These are phyloP conservation scores for Ophiosphaerella herpotricha DNA, from an alignment of 2,329 filamentous ascomycete species.

Conservation along the genomic window DNA sequence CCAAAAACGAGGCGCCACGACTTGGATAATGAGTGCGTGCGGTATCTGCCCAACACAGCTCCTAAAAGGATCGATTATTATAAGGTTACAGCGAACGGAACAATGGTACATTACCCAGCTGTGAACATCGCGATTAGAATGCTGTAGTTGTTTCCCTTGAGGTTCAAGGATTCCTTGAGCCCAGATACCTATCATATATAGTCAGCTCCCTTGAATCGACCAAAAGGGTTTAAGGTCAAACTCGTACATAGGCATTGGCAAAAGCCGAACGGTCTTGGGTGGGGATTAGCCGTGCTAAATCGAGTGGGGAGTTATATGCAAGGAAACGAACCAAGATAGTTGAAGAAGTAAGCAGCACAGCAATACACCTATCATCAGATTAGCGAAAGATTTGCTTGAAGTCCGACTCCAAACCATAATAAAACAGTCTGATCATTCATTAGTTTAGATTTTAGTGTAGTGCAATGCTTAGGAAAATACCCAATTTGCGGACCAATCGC, in stretches of 20 bases:
- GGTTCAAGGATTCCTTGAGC: slow-evolving; percentile 28
- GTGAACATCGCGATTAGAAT: slow-evolving; percentile 36
- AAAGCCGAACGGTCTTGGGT: slow-evolving; percentile 29
- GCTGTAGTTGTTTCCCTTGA: slow-evolving; percentile 35
- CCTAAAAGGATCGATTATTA: slow-evolving; percentile 3
- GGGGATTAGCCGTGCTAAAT: not conserved
- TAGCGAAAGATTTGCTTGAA: not conserved
- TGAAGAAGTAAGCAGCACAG: slow-evolving; percentile 40
- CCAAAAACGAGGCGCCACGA: slow-evolving; percentile 33
- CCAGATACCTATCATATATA: slow-evolving; percentile 23
- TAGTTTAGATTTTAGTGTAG: not conserved
- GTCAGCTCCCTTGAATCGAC: not conserved
- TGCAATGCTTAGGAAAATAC: slow-evolving; percentile 3
- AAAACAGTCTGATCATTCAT: slow-evolving; percentile 28
- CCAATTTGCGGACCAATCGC: slow-evolving; percentile 33
- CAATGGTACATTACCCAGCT: slow-evolving; percentile 20
- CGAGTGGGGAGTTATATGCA: not conserved
- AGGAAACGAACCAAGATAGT: slow-evolving; percentile 28
- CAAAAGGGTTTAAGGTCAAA: not conserved
- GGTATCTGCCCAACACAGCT: slow-evolving; percentile 36
- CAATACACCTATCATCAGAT: slow-evolving; percentile 26
- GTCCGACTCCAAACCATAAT: slow-evolving; percentile 18
- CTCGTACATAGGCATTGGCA: slow-evolving; percentile 34
- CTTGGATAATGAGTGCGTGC: slow-evolving; percentile 35
- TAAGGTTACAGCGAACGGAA: not conserved